phyloP scores from a whole-genome alignment of 2,329 filamentous ascomycete species.

The Colletotrichum sp. region DNA sequence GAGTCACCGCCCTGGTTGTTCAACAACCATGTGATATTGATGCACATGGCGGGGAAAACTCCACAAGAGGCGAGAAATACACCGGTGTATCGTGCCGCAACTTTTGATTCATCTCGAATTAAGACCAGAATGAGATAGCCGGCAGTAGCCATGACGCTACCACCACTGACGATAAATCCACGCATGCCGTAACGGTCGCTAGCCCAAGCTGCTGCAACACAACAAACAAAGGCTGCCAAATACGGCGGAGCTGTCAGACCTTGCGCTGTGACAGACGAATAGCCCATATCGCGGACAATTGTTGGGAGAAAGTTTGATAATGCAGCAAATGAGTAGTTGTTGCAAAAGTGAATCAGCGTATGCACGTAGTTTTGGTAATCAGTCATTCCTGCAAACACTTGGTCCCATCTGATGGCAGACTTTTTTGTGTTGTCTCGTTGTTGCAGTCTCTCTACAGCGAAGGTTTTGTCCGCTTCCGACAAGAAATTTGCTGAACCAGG shows the following conservation, averaged over 20 bases:
- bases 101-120: slow-evolving; percentile 15
- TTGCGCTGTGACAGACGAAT: slow-evolving; percentile 40
- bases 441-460: slow-evolving; percentile 25
- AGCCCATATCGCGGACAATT: slow-evolving; percentile 44
- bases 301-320: slow-evolving; percentile 46
- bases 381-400: slow-evolving; percentile 34
- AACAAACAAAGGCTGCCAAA: slow-evolving; percentile 40
- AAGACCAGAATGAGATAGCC: slow-evolving; percentile 34
- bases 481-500: slow-evolving; percentile 32
- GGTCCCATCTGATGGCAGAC: slow-evolving; percentile 27
- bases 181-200: slow-evolving; percentile 40
- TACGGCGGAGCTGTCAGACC: slow-evolving; percentile 46
- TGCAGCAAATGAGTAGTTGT: slow-evolving; percentile 40
- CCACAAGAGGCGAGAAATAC: slow-evolving; percentile 40
- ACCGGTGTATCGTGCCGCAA: slow-evolving; percentile 34
- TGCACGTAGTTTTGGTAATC: slow-evolving; percentile 43
- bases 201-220: slow-evolving; percentile 30
- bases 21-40: slow-evolving; percentile 34
- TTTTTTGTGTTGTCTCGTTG: slow-evolving; percentile 22
- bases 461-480: slow-evolving; percentile 27
- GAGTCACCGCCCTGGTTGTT: slow-evolving; percentile 35
- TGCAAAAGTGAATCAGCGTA: slow-evolving; percentile 41
- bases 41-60: slow-evolving; percentile 32
- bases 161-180: slow-evolving; percentile 35
- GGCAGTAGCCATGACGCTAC: slow-evolving; percentile 26